Conservation (phyloP, 306 rosid species). For the Astragalus glycyphyllos region DNA sequence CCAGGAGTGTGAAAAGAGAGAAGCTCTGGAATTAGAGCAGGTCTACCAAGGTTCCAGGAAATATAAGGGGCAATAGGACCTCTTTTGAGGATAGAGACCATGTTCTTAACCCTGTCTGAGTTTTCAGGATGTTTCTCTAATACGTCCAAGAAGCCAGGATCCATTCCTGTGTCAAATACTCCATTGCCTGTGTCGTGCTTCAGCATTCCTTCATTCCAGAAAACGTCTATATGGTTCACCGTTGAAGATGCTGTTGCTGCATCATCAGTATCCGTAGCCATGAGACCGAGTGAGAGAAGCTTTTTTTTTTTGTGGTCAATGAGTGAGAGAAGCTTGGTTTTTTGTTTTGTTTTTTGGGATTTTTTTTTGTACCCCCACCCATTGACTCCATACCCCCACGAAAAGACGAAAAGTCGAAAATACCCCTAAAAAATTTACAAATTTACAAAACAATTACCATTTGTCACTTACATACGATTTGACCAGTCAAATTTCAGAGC, state of each 20-base stretch:
- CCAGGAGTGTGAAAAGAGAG: constrained; percentile 80
- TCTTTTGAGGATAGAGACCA: constrained; percentile 74
- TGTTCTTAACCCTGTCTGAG: constrained; percentile 78
- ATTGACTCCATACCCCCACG: no score
- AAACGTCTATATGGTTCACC: constrained; percentile 48
- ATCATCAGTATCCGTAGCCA: constrained; percentile 13
- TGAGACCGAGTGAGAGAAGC: neutral
- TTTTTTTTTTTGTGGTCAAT: neutral
- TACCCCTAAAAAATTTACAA: no score
- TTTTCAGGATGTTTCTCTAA: constrained; percentile 93
- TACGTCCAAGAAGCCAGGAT: constrained; percentile 83
- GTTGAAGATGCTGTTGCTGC: neutral
- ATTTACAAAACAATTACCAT: no score
- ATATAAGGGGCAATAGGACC: constrained; percentile 81
- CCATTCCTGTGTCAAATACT: constrained; percentile 68
- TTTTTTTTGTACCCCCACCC: no score
- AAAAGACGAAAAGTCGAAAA: no score
- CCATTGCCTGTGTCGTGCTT: constrained; percentile 72
- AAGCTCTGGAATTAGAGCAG: constrained; percentile 62
- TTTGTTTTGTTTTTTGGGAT: no score
- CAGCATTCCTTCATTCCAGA: constrained; percentile 87
- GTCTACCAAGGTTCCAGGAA: constrained; percentile 62
- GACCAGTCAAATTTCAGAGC: no score
- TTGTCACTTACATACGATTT: no score
- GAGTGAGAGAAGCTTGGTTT: no score